Evolutionary conservation across 2,329 filamentous ascomycete genomes (phyloP).

Genomic region (Ophioceras dolichostomum): DNA sequence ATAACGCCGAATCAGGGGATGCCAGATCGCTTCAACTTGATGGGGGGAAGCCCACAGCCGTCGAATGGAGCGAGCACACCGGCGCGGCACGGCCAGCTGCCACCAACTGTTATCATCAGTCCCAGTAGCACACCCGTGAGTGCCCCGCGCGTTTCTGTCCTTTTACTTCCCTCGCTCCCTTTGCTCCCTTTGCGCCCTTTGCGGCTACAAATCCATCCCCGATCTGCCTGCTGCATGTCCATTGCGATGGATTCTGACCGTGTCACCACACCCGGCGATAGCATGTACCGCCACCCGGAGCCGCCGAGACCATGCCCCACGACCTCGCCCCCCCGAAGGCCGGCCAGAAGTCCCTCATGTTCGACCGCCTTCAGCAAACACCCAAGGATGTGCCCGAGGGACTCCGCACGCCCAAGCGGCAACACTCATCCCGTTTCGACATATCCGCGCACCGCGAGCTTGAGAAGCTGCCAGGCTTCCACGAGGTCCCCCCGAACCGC

Average conservation of each 20-base stretch:
- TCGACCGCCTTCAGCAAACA: constrained; percentile 81
- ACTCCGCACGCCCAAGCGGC: constrained; percentile 85
- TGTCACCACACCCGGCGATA: constrained; percentile 23
- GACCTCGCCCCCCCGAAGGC: constrained; percentile 91
- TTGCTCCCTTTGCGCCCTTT: no score
- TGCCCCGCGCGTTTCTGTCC: no score
- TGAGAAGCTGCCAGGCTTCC: constrained; percentile 94
- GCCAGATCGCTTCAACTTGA: constrained; percentile 22
- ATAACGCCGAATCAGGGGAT: constrained; percentile 16
- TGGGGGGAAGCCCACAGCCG: constrained; percentile 22
- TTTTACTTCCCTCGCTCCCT: no score
- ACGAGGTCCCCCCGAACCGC: constrained; percentile 90
- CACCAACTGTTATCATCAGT: constrained; percentile 87
- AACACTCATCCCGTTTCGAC: constrained; percentile 95
- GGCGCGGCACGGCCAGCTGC: constrained; percentile 50
- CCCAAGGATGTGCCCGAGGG: constrained; percentile 96
- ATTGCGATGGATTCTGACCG: no score
- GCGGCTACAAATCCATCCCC: no score
- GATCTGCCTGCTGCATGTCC: no score
- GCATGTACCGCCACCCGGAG: constrained; percentile 87
- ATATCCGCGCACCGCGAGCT: constrained; percentile 94
- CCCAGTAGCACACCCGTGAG: constrained; percentile 75
- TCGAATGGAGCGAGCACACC: constrained; percentile 48
- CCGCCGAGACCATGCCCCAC: constrained; percentile 94
- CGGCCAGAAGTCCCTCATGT: constrained; percentile 77